These are phyloP conservation scores for Juncus effusus DNA, from an alignment of 176 grass and related monocot species.

Conservation along the genomic window DNA sequence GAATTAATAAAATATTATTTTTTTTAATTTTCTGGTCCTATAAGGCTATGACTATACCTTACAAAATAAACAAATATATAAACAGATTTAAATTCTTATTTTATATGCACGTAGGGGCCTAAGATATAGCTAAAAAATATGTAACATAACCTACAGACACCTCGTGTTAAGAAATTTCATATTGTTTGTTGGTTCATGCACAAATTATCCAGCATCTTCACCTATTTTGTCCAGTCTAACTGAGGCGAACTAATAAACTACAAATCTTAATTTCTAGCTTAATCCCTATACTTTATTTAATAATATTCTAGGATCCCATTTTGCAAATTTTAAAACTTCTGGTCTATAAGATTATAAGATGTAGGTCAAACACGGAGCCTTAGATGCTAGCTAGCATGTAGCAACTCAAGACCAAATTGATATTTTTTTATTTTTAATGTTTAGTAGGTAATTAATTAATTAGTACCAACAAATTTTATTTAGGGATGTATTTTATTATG, in stretches of 20 bases:
- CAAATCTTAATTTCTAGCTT: not conserved
- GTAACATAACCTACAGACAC: no score
- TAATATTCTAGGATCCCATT: not conserved
- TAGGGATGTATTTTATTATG: not conserved
- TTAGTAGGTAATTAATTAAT: not conserved
- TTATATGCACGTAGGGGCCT: conserved; percentile 5
- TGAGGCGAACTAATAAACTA: not conserved
- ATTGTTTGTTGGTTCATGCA: conserved; percentile 19
- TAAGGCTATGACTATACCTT: not conserved
- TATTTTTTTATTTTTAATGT: conserved; percentile 3
- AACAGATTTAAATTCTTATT: not conserved
- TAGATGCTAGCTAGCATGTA: conserved; percentile 22
- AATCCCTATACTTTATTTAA: not conserved
- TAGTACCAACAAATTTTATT: conserved; percentile 8
- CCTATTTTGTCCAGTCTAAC: not conserved
- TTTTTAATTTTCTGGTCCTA: no score
- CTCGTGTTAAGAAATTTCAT: no score
- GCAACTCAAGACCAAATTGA: not conserved
- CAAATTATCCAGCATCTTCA: conserved; percentile 15
- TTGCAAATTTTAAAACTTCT: not conserved
- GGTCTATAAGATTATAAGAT: not conserved
- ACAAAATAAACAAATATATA: conserved; percentile 1
- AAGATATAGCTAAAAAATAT: conserved; percentile 8
- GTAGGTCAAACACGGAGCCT: conserved; percentile 18
- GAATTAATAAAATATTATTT: no score